phyloP scores from a whole-genome alignment of 2,329 filamentous ascomycete genomes.

The Didymella pomorum region DNA sequence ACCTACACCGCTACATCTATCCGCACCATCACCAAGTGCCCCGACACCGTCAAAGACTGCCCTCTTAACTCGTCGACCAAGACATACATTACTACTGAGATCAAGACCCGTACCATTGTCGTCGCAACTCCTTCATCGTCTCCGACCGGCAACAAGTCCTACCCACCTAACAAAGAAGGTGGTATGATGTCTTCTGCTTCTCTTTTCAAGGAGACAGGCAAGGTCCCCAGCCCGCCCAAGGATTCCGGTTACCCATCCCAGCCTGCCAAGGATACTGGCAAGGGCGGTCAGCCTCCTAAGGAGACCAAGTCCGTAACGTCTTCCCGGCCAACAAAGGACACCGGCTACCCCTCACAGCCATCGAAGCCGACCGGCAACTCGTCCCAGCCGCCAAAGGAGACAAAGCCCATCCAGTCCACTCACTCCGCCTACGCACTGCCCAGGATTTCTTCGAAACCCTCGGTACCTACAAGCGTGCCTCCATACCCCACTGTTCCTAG shows the following conservation, averaged over 20 bases:
- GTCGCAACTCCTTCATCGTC: neutral
- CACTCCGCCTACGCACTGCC: neutral
- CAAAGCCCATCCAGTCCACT: neutral
- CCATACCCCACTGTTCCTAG: neutral
- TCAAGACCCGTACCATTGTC: neutral
- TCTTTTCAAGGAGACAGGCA: neutral
- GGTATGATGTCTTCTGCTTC: neutral
- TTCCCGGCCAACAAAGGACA: neutral
- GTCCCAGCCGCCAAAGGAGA: neutral
- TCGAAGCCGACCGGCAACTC: neutral
- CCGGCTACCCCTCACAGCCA: neutral
- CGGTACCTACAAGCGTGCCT: neutral
- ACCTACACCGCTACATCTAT: neutral
- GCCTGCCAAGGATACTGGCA: neutral
- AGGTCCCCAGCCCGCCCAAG: neutral
- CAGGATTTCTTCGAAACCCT: neutral
- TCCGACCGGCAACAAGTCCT: neutral
- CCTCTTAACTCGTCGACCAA: neutral
- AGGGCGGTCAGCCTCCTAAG: neutral
- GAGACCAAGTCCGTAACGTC: neutral
- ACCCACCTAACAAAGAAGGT: neutral
- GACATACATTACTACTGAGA: slow-evolving; percentile 2
- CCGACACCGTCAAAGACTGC: neutral
- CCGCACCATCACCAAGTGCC: neutral
- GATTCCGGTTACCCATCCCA: neutral